Base-by-base conservation (phyloP, 371 early-diverging fungal genomes). In the Apophysomyces trapeziformis region DNA sequence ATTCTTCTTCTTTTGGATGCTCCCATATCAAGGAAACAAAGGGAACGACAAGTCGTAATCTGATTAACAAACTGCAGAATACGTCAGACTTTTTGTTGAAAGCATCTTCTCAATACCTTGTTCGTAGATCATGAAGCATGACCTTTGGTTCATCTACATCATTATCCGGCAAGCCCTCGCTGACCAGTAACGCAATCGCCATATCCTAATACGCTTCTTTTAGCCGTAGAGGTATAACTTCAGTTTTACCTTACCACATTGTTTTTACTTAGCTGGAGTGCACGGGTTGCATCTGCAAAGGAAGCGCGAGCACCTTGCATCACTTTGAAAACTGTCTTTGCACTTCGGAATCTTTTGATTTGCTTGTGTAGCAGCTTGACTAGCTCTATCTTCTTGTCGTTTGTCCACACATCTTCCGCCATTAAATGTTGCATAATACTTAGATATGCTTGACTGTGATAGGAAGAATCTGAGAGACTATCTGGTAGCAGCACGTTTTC, bases 21-120 rank as follows among this genome's bases (percentile, higher is more conserved):
- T 86, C 84, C 75, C 86, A 85, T 18, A 87, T 85, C 32, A 87
- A 71, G 4, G 88, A 80, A 32, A 80, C 75, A 60, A 83, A 78
- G 0, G 88, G 86, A 2, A 87, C 83, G 14, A 86, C 58, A 2
- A 87, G 76, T 43, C 85, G 79, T 11, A 87, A 66, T 13, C 86
- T 78, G 9, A 87, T 71, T 38, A 80, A 68, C 13, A 83, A 68
- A 60, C 80, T 83, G 14, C 7, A 57, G 12, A 16, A 35, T 6
- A 21, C 58, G 46, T 43, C 4, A 39, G 39, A 59, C 13, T 38
- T 3, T 18, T 1, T 32, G 16, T 7, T 11, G 38, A 8, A 8
- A 59, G 57, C 41, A 13, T 41, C 14, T 18, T 59, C 4, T 14
- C 38, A 12, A 57, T 72, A 74, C 79, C 79, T 79, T 3, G 73